These are phyloP conservation scores for Amaranthus palmeri DNA, from an alignment of 148 eudicot species.

Conservation along the genomic window DNA sequence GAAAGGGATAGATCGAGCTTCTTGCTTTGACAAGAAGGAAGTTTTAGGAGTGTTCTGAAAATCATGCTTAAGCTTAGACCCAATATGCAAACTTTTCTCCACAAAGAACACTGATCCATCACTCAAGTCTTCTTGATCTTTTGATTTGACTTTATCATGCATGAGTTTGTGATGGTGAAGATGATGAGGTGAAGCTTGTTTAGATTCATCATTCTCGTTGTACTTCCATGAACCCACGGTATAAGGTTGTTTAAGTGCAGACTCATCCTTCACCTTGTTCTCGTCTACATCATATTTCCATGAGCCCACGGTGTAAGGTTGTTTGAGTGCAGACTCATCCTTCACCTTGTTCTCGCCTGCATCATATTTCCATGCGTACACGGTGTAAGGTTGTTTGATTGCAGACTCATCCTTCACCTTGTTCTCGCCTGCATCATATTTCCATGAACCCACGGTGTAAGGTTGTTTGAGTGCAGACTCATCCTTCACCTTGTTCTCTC, in stretches of 20 bases:
- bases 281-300: background rate
- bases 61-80: constrained; percentile 1
- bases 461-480: too few relatives aligned
- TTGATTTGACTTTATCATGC: background rate
- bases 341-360: too few relatives aligned
- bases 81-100: constrained; percentile 11
- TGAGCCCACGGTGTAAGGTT: too few relatives aligned
- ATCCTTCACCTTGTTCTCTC: too few relatives aligned
- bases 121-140: background rate
- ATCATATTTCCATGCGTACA: too few relatives aligned
- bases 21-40: background rate
- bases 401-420: too few relatives aligned
- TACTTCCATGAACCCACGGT: background rate
- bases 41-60: background rate
- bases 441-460: too few relatives aligned
- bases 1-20: constrained; percentile 4
- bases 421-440: too few relatives aligned
- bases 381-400: too few relatives aligned
- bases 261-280: background rate
- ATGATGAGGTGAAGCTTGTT: background rate
- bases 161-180: background rate
- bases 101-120: constrained; percentile 2
- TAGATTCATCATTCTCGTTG: background rate
- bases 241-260: too few relatives aligned
- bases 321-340: too few relatives aligned